A percentile compares a stretch with the other conserved stretches of the same genome.
Conservation (phyloP, 371 early-diverging fungal genomes). For the Mortierella sp. region DNA sequence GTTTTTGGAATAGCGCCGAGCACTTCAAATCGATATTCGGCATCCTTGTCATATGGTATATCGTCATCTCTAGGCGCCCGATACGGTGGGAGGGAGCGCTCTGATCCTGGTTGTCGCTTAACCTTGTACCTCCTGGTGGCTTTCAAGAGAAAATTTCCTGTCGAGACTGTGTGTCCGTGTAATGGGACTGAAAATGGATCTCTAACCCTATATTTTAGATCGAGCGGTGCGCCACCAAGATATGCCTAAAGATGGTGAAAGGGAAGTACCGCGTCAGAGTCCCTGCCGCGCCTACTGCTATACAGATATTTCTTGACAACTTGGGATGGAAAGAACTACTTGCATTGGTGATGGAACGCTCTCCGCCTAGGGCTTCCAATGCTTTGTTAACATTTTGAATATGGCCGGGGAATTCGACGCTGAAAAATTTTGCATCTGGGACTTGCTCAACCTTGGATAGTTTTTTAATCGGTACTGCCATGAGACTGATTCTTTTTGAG, state of each 20-base stretch:
- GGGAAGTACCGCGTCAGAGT: not conserved
- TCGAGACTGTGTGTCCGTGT: conserved; percentile 41
- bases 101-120: conserved; percentile 37
- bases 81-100: conserved; percentile 28
- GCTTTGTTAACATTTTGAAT: conserved; percentile 36
- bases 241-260: conserved; percentile 33
- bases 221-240: conserved; percentile 46
- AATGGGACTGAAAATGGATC: conserved; percentile 54
- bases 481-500: not conserved
- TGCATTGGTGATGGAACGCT: conserved; percentile 45
- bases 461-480: not conserved
- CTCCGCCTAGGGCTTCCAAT: conserved; percentile 42
- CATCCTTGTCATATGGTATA: conserved; percentile 30
- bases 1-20: conserved; percentile 42
- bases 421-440: conserved; percentile 38
- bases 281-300: too few species aligned
- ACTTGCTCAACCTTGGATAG: conserved; percentile 9
- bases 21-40: conserved; percentile 28
- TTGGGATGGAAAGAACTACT: not conserved
- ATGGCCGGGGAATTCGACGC: conserved; percentile 52
- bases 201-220: conserved; percentile 31
- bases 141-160: conserved; percentile 41
- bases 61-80: conserved; percentile 44
- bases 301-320: not conserved
- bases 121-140: conserved; percentile 50